These are phyloP conservation scores for Cicer bijugum DNA, from an alignment of 306 rosid genomes.

Conservation along the genomic window DNA sequence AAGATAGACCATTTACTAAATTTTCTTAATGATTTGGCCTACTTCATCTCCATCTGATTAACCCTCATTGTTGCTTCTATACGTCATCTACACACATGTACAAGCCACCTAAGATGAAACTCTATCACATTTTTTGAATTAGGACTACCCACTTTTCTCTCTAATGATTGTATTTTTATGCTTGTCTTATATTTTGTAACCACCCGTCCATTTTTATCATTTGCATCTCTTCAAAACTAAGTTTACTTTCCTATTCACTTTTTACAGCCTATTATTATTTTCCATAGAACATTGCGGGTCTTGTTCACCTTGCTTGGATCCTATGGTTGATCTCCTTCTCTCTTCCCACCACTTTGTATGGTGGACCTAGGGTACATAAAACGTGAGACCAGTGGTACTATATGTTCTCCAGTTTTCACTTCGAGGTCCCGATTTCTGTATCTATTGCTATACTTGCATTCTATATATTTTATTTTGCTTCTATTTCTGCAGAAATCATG, in stretches of 20 bases:
- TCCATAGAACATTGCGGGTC: neutral
- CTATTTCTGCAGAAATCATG: neutral
- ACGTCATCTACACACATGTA: neutral
- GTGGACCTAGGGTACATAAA: neutral
- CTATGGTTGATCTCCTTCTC: neutral
- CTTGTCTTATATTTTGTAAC: neutral
- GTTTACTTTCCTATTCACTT: neutral
- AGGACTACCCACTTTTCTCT: neutral
- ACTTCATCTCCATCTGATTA: neutral
- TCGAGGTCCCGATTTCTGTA: neutral
- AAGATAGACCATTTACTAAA: neutral
- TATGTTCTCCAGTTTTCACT: slow-evolving; percentile 2
- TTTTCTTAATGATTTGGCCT: neutral
- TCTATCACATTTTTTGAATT: neutral
- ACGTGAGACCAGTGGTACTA: neutral
- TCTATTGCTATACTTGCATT: neutral
- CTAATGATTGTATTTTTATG: neutral
- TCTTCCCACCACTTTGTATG: neutral
- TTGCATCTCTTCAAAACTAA: neutral
- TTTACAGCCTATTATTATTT: neutral
- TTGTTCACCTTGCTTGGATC: neutral
- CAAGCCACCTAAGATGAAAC: neutral
- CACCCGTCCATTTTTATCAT: neutral
- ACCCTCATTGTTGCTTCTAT: neutral
- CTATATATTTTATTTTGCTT: neutral